These are phyloP conservation scores for Aspergillus conjunctus DNA, from an alignment of 495 filamentous ascomycete genomes.

Conservation along the genomic window DNA sequence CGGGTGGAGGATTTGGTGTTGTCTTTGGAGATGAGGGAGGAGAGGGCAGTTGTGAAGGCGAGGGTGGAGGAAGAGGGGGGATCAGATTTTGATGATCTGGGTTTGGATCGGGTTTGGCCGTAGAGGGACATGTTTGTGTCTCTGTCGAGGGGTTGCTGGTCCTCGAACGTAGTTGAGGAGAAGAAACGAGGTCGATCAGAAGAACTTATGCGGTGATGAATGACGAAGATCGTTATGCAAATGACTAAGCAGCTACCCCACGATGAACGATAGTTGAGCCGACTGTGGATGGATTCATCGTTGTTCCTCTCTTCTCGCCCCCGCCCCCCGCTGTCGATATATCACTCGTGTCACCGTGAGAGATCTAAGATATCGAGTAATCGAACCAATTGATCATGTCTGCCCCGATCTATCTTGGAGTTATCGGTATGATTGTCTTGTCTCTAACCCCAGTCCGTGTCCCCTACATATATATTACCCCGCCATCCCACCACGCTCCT, in stretches of 20 bases:
- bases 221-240: too few relatives aligned
- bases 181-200: too few relatives aligned
- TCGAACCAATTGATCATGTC: slow-evolving; percentile 34
- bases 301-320: not conserved
- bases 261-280: too few relatives aligned
- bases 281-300: slow-evolving; percentile 12
- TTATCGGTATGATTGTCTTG: slow-evolving; percentile 38
- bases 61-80: slow-evolving; percentile 71
- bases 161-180: not conserved
- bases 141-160: not conserved
- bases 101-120: slow-evolving; percentile 65
- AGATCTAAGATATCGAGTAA: not conserved
- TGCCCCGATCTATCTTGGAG: slow-evolving; percentile 49
- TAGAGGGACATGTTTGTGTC: slow-evolving; percentile 56
- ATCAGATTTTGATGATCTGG: slow-evolving; percentile 47
- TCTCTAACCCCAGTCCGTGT: not conserved
- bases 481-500: not conserved
- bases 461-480: not conserved
- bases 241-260: slow-evolving; percentile 23
- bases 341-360: too few relatives aligned
- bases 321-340: too few relatives aligned
- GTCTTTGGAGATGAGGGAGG: slow-evolving; percentile 62
- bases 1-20: slow-evolving; percentile 25
- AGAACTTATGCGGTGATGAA: too few relatives aligned
- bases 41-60: slow-evolving; percentile 76